A percentile compares a stretch with the other conserved stretches of the same genome.
phyloP scores from a whole-genome alignment of 2,329 filamentous ascomycete species.

The Penicillium verrucosum region DNA sequence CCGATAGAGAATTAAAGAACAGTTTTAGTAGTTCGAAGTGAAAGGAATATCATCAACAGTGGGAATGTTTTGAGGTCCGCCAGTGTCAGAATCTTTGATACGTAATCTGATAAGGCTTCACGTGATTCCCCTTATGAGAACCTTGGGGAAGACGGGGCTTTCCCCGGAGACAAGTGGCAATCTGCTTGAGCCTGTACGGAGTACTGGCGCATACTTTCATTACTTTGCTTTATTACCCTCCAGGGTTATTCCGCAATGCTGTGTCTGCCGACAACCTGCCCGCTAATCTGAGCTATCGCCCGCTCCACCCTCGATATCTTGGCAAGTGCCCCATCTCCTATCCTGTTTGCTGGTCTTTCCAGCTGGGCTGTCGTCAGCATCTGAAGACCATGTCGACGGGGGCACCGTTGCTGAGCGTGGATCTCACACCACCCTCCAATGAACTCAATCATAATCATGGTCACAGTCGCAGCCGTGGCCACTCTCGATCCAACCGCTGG shows the following conservation, averaged over 20 bases:
- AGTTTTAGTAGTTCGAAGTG: background rate
- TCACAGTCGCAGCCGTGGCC: conserved; percentile 31
- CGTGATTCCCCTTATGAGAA: conserved; percentile 8
- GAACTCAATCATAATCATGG: conserved; percentile 28
- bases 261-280: background rate
- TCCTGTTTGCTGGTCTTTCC: conserved; percentile 9
- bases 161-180: background rate
- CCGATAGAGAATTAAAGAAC: background rate
- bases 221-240: background rate
- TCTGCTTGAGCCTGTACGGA: background rate
- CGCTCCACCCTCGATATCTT: conserved; percentile 10
- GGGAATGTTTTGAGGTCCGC: no score
- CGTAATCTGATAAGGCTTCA: conserved; percentile 8
- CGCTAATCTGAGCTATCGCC: conserved; percentile 3
- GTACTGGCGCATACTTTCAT: background rate
- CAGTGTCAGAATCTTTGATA: background rate
- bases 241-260: background rate
- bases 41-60: background rate
- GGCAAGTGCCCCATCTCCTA: conserved; percentile 12
- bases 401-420: conserved; percentile 29
- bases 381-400: conserved; percentile 35
- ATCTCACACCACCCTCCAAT: conserved; percentile 26
- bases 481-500: conserved; percentile 34
- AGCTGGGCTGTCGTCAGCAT: conserved; percentile 5
- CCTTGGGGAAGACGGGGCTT: conserved; percentile 5